Conservation (phyloP, 2,329 filamentous ascomycete species). For the Coniochaeta hoffmannii region DNA sequence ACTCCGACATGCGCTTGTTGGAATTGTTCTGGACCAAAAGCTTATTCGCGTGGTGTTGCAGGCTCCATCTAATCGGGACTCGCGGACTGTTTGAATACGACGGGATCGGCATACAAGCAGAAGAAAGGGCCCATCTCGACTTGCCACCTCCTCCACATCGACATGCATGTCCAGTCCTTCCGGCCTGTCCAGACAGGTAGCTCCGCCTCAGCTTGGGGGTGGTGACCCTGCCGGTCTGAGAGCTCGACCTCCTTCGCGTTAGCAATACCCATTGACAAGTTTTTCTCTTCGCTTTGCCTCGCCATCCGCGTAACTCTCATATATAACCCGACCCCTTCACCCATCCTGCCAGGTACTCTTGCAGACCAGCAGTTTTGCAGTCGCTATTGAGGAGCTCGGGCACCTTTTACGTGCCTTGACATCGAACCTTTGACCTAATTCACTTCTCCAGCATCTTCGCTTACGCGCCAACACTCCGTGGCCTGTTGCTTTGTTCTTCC, state of each 20-base stretch:
- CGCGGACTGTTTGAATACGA: not conserved
- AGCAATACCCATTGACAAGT: not conserved
- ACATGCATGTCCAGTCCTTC: not conserved
- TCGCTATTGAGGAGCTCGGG: constrained; percentile 27
- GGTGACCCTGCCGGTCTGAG: not conserved
- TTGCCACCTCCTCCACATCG: not conserved
- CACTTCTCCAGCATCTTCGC: not conserved
- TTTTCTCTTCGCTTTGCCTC: not conserved
- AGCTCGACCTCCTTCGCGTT: not conserved
- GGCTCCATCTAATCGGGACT: not conserved
- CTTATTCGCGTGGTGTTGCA: not conserved
- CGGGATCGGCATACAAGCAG: not conserved
- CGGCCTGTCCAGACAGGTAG: not conserved
- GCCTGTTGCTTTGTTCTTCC: not conserved
- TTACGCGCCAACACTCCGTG: not conserved
- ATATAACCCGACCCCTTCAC: not conserved
- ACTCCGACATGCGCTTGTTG: not conserved
- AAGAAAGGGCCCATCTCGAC: constrained; percentile 4
- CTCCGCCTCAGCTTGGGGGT: not conserved
- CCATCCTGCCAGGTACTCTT: constrained; percentile 7
- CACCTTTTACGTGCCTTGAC: constrained; percentile 17
- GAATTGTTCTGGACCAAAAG: constrained; percentile 1
- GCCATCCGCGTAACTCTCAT: not conserved
- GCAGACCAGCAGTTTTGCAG: constrained; percentile 21
- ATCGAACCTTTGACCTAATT: not conserved